Conservation (phyloP, 169 alveolate species). For the Cryptosporidium bovis region DNA sequence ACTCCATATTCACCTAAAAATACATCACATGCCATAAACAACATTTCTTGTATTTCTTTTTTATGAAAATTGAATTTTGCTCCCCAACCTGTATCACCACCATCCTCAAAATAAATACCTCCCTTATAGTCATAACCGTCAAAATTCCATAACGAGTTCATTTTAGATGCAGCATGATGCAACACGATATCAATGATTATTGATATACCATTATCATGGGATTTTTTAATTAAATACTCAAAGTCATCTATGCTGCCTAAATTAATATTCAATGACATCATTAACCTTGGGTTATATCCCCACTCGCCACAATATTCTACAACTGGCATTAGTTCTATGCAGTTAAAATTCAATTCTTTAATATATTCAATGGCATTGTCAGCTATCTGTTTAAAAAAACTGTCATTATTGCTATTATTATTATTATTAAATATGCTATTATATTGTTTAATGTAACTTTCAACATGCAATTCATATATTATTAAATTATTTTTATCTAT, state of each 20-base stretch:
- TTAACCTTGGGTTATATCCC: constrained; percentile 79
- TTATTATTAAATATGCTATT: not conserved
- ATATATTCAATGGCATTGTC: constrained; percentile 35
- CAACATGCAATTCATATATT: constrained; percentile 69
- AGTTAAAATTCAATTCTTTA: constrained; percentile 62
- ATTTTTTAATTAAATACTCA: constrained; percentile 49
- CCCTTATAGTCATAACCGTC: constrained; percentile 77
- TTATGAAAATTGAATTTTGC: constrained; percentile 76
- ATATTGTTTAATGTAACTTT: constrained; percentile 30
- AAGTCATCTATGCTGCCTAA: constrained; percentile 73
- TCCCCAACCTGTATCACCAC: constrained; percentile 82
- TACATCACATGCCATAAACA: constrained; percentile 71
- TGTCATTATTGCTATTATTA: not conserved
- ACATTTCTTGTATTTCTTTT: constrained; percentile 75
- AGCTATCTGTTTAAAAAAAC: constrained; percentile 53
- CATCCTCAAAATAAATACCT: constrained; percentile 80
- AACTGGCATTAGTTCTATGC: constrained; percentile 78
- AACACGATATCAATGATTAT: constrained; percentile 74
- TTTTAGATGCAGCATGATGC: constrained; percentile 78
- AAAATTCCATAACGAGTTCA: constrained; percentile 78
- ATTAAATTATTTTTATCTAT: constrained; percentile 7
- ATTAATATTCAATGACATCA: constrained; percentile 41
- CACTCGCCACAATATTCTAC: constrained; percentile 79
- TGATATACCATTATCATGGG: constrained; percentile 60
- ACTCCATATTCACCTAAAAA: constrained; percentile 77